These are phyloP conservation scores for Madurella mycetomatis DNA, from an alignment of 2,329 filamentous ascomycete genomes.

Conservation along the genomic window DNA sequence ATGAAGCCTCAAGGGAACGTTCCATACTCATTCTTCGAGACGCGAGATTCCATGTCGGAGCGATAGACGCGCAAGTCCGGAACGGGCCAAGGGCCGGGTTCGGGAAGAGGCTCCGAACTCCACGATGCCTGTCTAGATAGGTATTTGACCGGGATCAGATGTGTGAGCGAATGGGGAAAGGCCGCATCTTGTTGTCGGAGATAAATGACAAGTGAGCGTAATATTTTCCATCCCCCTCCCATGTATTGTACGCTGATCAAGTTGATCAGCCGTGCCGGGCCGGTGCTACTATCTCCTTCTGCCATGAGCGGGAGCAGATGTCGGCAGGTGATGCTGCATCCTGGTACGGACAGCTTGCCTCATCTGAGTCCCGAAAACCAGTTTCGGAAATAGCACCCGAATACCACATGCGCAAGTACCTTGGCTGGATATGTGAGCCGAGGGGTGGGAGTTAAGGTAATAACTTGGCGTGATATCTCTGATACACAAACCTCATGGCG, in stretches of 20 bases:
- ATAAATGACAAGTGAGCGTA: conserved; percentile 4
- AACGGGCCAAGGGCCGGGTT: not conserved
- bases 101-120: conserved; percentile 6
- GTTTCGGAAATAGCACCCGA: no score
- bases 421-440: no score
- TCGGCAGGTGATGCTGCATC: not conserved
- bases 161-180: not conserved
- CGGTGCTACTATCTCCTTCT: conserved; percentile 18
- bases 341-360: no score
- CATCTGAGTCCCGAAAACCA: no score
- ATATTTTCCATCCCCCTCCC: not conserved
- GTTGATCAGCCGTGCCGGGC: conserved; percentile 21
- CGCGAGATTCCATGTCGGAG: not conserved
- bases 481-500: no score
- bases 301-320: not conserved
- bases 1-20: no score
- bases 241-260: not conserved
- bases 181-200: not conserved
- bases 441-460: no score
- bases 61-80: conserved; percentile 1
- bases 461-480: no score
- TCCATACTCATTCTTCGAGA: not conserved
- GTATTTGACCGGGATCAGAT: not conserved
- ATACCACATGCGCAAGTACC: no score
- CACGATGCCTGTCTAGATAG: not conserved